Percentiles rank a stretch among this genome's conserved stretches.
These are phyloP conservation scores for Syncephalastrum racemosum DNA, from an alignment of 371 early-diverging fungal genomes.

Conservation along the genomic window DNA sequence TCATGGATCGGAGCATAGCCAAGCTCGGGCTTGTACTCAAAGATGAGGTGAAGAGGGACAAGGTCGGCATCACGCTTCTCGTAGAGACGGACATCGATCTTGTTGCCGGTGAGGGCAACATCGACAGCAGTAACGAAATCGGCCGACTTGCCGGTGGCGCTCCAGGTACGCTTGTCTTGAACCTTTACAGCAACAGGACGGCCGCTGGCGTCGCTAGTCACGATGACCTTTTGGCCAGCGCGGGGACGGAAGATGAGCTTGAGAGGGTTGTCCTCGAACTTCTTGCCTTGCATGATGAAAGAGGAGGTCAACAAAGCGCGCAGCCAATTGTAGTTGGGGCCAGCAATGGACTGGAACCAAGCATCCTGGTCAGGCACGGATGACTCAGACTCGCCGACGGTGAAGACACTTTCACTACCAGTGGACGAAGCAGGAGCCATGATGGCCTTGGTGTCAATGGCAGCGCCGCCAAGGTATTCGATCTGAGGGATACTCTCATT, in stretches of 20 bases:
- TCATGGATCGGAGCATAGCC: slow-evolving; percentile 90
- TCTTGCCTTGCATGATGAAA: slow-evolving; percentile 79
- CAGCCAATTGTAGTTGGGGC: slow-evolving; percentile 78
- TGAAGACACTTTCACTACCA: slow-evolving; percentile 52
- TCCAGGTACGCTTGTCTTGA: slow-evolving; percentile 64
- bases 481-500: slow-evolving; percentile 74
- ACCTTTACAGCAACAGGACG: slow-evolving; percentile 53
- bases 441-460: slow-evolving; percentile 24
- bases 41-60: slow-evolving; percentile 76
- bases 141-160: slow-evolving; percentile 53
- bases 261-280: slow-evolving; percentile 77
- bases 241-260: slow-evolving; percentile 83
- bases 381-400: slow-evolving; percentile 49
- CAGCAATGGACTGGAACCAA: slow-evolving; percentile 79
- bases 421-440: slow-evolving; percentile 23
- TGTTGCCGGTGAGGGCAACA: slow-evolving; percentile 59
- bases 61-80: slow-evolving; percentile 68
- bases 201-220: slow-evolving; percentile 52
- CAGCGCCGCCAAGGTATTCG: slow-evolving; percentile 80
- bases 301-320: slow-evolving; percentile 84
- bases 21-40: slow-evolving; percentile 78
- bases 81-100: slow-evolving; percentile 71
- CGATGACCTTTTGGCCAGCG: slow-evolving; percentile 73
- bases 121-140: slow-evolving; percentile 64
- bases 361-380: slow-evolving; percentile 67